Conservation (phyloP, 2,329 filamentous ascomycete genomes). For the Incumbomyces lentus region DNA sequence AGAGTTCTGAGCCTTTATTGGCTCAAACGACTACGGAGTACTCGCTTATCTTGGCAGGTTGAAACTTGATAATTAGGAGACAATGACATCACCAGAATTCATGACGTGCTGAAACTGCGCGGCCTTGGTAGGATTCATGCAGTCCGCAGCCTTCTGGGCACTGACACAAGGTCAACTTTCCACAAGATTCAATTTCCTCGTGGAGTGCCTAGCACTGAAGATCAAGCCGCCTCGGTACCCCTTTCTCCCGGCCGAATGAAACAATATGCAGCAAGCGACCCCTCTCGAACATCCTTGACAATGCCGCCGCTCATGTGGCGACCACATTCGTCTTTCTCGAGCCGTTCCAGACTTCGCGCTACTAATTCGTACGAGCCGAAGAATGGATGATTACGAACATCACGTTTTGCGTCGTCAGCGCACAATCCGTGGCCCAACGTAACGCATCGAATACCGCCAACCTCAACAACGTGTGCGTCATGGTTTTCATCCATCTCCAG, state of each 20-base stretch:
- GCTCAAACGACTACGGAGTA: too few species aligned
- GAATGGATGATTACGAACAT: conserved; percentile 43
- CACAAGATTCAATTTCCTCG: too few species aligned
- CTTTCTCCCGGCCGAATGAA: background rate
- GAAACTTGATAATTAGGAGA: too few species aligned
- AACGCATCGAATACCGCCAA: conserved; percentile 39
- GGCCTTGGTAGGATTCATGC: too few species aligned
- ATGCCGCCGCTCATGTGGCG: conserved; percentile 38
- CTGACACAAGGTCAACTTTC: too few species aligned
- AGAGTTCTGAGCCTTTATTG: too few species aligned
- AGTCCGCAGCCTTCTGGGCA: too few species aligned
- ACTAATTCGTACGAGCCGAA: conserved; percentile 44
- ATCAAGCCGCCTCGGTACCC: too few species aligned
- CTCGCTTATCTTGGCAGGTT: too few species aligned
- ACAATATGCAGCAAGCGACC: background rate
- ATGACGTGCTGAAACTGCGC: too few species aligned
- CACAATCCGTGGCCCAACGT: conserved; percentile 49
- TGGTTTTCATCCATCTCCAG: conserved; percentile 37
- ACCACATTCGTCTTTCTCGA: conserved; percentile 31
- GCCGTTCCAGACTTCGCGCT: conserved; percentile 28
- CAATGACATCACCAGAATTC: too few species aligned
- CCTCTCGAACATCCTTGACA: conserved; percentile 23
- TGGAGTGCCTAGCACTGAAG: too few species aligned
- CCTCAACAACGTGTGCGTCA: conserved; percentile 42
- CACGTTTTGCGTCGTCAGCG: conserved; percentile 24